phyloP scores from a whole-genome alignment of 345 rosid genomes.

The Gossypium ekmanianum region DNA sequence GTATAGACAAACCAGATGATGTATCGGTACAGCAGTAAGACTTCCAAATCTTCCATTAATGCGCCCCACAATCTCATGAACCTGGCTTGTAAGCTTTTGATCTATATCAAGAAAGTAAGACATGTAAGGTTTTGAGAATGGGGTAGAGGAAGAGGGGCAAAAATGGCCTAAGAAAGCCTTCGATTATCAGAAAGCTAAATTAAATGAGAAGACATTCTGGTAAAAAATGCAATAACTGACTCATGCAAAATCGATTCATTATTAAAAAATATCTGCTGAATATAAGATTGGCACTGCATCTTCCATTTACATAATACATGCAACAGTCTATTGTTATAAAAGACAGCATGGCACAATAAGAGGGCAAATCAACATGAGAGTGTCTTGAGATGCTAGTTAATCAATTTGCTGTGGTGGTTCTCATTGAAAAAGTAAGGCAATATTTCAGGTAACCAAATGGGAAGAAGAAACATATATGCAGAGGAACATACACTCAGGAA shows the following conservation, averaged over 20 bases:
- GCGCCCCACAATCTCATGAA: slow-evolving; percentile 65
- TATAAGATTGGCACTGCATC: too few relatives aligned
- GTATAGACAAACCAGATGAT: slow-evolving; percentile 20
- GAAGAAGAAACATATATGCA: not conserved
- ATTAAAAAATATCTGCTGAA: too few relatives aligned
- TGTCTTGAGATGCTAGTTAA: not conserved
- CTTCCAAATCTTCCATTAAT: slow-evolving; percentile 64
- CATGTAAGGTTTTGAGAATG: not conserved
- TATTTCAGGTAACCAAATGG: not conserved
- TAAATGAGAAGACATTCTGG: too few relatives aligned
- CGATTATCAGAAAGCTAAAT: not conserved
- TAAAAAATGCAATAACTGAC: too few relatives aligned
- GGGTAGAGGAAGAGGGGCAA: not conserved
- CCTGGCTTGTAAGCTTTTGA: slow-evolving; percentile 60
- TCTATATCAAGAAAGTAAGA: slow-evolving; percentile 26
- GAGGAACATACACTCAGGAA: slow-evolving; percentile 20
- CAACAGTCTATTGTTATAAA: too few relatives aligned
- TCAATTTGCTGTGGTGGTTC: not conserved
- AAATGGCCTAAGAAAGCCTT: not conserved
- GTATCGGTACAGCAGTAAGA: slow-evolving; percentile 54
- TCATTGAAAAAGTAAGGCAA: not conserved
- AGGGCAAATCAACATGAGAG: too few relatives aligned
- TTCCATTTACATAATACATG: too few relatives aligned
- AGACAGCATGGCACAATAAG: too few relatives aligned
- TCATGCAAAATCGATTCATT: too few relatives aligned